These are phyloP conservation scores for Fusarium dlaminii DNA, from an alignment of 2,329 filamentous ascomycete genomes.

Conservation along the genomic window DNA sequence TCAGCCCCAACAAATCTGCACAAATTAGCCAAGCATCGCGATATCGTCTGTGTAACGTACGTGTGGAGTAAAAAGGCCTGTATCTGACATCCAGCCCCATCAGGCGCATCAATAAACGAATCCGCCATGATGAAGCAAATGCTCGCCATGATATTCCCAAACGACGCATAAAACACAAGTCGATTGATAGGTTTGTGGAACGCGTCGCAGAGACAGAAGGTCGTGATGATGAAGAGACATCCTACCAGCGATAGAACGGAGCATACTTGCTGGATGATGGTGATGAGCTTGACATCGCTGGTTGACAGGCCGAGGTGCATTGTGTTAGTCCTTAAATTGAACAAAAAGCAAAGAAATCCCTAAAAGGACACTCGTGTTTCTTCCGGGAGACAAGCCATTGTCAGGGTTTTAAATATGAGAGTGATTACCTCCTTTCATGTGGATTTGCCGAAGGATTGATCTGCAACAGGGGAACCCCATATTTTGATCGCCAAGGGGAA, in stretches of 20 bases:
- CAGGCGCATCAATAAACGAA: background rate
- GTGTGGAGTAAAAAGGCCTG: background rate
- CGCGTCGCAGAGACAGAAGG: background rate
- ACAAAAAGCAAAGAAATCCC: background rate
- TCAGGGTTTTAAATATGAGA: background rate
- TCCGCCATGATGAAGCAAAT: constrained; percentile 13
- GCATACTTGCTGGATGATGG: constrained; percentile 11
- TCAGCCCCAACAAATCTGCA: background rate
- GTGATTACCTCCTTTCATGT: background rate
- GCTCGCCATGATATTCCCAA: constrained; percentile 8
- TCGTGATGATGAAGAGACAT: constrained; percentile 1
- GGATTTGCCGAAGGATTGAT: background rate
- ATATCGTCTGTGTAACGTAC: background rate
- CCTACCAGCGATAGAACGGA: background rate
- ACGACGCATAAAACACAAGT: background rate
- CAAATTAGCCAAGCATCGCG: background rate
- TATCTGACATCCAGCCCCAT: background rate
- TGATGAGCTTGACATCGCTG: background rate
- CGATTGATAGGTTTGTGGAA: background rate
- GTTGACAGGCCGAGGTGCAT: background rate
- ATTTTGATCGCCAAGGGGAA: background rate
- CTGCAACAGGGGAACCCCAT: background rate
- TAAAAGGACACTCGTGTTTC: background rate
- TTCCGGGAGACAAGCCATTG: rapidly evolving
- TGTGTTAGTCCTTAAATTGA: background rate